These are phyloP conservation scores for Pythium insidiosum DNA, from an alignment of 352 stramenopile genomes.

Conservation along the genomic window DNA sequence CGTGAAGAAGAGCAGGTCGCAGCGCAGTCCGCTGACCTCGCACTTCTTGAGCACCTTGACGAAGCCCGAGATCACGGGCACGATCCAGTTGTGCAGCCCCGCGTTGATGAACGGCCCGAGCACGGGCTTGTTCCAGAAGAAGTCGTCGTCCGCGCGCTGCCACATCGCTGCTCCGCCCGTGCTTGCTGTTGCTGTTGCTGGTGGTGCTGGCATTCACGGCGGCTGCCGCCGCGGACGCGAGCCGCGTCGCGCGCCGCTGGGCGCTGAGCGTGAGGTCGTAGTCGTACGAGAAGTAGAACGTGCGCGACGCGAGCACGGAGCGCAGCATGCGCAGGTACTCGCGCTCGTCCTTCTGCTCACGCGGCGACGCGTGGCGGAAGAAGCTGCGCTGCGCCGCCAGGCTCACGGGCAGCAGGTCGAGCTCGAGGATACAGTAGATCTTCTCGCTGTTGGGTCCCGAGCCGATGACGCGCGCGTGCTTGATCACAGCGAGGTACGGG, in stretches of 20 bases:
- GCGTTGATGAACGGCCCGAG: slow-evolving; percentile 37
- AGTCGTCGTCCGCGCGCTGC: slow-evolving; percentile 75
- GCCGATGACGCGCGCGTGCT: slow-evolving; percentile 49
- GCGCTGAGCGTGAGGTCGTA: slow-evolving; percentile 58
- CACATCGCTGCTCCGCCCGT: slow-evolving; percentile 38
- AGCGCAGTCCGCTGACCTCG: slow-evolving; percentile 45
- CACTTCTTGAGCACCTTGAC: slow-evolving; percentile 65
- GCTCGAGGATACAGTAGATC: slow-evolving; percentile 47
- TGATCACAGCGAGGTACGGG: slow-evolving; percentile 44
- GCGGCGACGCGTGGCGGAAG: slow-evolving; percentile 37
- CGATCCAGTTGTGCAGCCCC: slow-evolving; percentile 50
- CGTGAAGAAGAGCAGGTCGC: slow-evolving; percentile 67
- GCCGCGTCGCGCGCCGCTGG: slow-evolving; percentile 29
- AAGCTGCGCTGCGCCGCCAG: slow-evolving; percentile 39
- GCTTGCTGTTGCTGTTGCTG: slow-evolving; percentile 14
- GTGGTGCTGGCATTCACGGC: too few relatives aligned
- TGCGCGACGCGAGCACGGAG: slow-evolving; percentile 30
- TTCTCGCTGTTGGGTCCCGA: slow-evolving; percentile 46
- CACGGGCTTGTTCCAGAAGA: slow-evolving; percentile 91
- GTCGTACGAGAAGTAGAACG: slow-evolving; percentile 69
- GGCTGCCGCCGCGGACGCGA: too few relatives aligned
- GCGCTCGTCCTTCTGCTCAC: slow-evolving; percentile 46
- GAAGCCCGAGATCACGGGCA: slow-evolving; percentile 60
- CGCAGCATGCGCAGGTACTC: slow-evolving; percentile 53
- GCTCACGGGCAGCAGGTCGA: slow-evolving; percentile 44